Conservation (phyloP, 305 asterid species). For the Fraxinus latifolia region DNA sequence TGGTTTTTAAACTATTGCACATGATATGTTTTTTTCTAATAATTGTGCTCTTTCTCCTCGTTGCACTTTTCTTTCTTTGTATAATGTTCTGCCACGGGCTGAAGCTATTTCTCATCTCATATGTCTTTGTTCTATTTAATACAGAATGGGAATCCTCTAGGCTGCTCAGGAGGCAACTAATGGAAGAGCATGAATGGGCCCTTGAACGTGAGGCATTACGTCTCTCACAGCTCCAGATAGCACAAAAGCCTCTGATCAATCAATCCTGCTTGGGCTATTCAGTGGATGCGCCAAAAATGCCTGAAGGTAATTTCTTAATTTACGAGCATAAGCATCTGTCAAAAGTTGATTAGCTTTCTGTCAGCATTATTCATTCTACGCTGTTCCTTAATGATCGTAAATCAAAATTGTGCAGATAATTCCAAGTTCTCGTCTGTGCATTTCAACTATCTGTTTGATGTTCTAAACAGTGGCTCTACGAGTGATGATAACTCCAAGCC, state of each 20-base stretch:
- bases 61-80: not conserved
- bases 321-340: not conserved
- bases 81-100: not conserved
- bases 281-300: constrained; percentile 41
- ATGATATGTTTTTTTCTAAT: not conserved
- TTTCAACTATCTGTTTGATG: constrained; percentile 36
- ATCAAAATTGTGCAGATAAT: constrained; percentile 34
- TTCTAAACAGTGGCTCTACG: constrained; percentile 38
- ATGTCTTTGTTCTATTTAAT: not conserved
- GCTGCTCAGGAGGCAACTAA: constrained; percentile 40
- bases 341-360: not conserved
- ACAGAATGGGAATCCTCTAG: constrained; percentile 57
- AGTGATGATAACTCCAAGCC: constrained; percentile 39
- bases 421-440: constrained; percentile 44
- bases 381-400: not conserved
- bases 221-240: constrained; percentile 53
- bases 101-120: not conserved
- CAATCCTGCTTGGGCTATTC: constrained; percentile 39
- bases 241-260: constrained; percentile 29
- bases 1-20: not conserved
- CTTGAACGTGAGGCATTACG: constrained; percentile 53
- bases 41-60: not conserved
- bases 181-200: constrained; percentile 47
- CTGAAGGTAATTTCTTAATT: constrained; percentile 39
- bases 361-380: not conserved